Conservation (phyloP, 768 basidiomycete species). For the Lactarius pseudohatsudake region DNA sequence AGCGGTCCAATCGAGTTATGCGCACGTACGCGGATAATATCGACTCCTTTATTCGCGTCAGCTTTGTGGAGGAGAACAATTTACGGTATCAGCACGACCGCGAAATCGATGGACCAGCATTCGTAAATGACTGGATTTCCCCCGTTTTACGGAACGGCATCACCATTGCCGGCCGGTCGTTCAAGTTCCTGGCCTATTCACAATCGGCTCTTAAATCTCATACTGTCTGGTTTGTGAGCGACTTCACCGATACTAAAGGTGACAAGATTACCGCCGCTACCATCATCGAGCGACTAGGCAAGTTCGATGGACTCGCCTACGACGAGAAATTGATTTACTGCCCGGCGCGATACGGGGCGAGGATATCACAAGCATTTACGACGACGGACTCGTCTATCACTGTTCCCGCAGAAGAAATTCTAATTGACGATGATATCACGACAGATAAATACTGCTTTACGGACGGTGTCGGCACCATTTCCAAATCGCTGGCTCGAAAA, state of each 20-base stretch:
- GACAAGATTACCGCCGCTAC: slow-evolving; percentile 40
- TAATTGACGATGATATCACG: slow-evolving; percentile 49
- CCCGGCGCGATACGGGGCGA: slow-evolving; percentile 69
- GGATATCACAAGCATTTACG: slow-evolving; percentile 73
- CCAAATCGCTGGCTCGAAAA: slow-evolving; percentile 49
- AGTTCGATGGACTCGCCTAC: slow-evolving; percentile 47
- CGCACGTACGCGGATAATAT: slow-evolving; percentile 49
- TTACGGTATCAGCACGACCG: slow-evolving; percentile 55
- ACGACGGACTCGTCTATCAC: slow-evolving; percentile 63
- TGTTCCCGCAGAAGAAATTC: slow-evolving; percentile 41
- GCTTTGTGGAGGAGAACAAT: slow-evolving; percentile 58
- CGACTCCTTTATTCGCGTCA: slow-evolving; percentile 60
- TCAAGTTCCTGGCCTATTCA: slow-evolving; percentile 69
- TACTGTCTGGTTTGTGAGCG: slow-evolving; percentile 61
- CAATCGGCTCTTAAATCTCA: slow-evolving; percentile 67
- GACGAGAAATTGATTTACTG: slow-evolving; percentile 53
- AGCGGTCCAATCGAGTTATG: slow-evolving; percentile 63
- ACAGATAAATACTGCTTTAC: slow-evolving; percentile 52
- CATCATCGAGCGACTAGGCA: slow-evolving; percentile 58
- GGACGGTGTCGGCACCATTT: slow-evolving; percentile 70
- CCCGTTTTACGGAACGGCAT: slow-evolving; percentile 46
- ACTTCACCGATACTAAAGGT: slow-evolving; percentile 43
- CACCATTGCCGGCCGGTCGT: slow-evolving; percentile 52
- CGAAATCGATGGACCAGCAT: slow-evolving; percentile 52
- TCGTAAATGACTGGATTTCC: slow-evolving; percentile 51